phyloP scores from a whole-genome alignment of 2,329 filamentous ascomycete genomes.

The Claviceps sp. region DNA sequence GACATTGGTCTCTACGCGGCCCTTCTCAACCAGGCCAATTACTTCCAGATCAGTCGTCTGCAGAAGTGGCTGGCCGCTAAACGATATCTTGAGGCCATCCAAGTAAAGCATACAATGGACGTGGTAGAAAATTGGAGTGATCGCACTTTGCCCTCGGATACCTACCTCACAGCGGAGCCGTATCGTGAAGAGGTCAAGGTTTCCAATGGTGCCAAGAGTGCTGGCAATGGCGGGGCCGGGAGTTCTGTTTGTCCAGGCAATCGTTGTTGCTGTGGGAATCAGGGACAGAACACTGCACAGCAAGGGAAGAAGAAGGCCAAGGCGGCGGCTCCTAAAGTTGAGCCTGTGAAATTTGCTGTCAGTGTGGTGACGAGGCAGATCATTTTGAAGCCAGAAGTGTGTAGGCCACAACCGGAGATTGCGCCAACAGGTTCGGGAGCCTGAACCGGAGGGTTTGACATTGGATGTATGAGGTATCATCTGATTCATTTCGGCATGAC shows the following conservation, averaged over 20 bases:
- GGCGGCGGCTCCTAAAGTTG: background rate
- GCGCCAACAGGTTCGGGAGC: too few species aligned
- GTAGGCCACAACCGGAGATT: too few species aligned
- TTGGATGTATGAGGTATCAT: too few species aligned
- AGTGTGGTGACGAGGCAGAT: too few species aligned
- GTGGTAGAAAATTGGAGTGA: background rate
- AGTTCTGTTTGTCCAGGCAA: background rate
- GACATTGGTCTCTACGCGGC: background rate
- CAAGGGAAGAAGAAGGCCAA: background rate
- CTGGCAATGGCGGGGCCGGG: too few species aligned
- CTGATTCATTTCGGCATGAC: too few species aligned
- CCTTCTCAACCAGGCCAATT: background rate
- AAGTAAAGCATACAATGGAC: background rate
- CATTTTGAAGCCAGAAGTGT: too few species aligned
- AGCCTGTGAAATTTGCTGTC: background rate
- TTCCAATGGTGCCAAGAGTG: too few species aligned
- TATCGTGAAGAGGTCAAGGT: background rate
- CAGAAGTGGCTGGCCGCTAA: background rate
- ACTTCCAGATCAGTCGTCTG: background rate
- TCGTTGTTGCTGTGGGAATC: background rate
- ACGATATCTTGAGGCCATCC: background rate
- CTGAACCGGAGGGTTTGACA: too few species aligned
- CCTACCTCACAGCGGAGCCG: background rate
- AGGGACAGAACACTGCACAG: background rate
- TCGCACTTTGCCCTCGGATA: background rate